Evolutionary conservation across 495 filamentous ascomycete genomes (phyloP).

Genomic region (Neurospora cerealis): DNA sequence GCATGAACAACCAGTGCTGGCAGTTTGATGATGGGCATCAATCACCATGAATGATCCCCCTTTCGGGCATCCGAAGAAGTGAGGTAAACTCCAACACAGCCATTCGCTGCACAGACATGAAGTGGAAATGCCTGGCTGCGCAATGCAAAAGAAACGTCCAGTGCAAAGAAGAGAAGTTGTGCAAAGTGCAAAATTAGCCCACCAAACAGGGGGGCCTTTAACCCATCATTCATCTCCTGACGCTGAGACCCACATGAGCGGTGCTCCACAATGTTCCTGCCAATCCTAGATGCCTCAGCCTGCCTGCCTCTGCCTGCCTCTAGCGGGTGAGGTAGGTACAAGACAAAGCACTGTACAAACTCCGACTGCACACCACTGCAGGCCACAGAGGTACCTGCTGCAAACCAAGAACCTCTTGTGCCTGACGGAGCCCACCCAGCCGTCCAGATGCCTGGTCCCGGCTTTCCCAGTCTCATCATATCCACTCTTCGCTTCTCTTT

Average conservation of each 20-base stretch:
- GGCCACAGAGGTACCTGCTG: neutral
- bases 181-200: neutral
- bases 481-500: neutral
- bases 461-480: neutral
- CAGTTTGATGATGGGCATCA: neutral
- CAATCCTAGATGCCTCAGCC: neutral
- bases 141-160: neutral
- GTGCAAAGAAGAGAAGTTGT: neutral
- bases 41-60: neutral
- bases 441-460: neutral
- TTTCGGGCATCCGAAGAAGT: neutral
- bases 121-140: neutral
- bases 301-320: neutral
- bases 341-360: neutral
- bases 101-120: neutral
- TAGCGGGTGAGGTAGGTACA: neutral
- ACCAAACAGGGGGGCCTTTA: neutral
- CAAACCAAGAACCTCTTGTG: neutral
- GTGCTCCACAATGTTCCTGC: neutral
- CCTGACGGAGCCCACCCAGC: neutral
- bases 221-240: neutral
- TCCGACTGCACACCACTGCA: neutral
- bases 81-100: neutral
- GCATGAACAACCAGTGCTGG: neutral
- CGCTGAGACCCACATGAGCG: neutral